Evolutionary conservation across 331 rosid species (phyloP).

Genomic region (Telfairia occidentalis): DNA sequence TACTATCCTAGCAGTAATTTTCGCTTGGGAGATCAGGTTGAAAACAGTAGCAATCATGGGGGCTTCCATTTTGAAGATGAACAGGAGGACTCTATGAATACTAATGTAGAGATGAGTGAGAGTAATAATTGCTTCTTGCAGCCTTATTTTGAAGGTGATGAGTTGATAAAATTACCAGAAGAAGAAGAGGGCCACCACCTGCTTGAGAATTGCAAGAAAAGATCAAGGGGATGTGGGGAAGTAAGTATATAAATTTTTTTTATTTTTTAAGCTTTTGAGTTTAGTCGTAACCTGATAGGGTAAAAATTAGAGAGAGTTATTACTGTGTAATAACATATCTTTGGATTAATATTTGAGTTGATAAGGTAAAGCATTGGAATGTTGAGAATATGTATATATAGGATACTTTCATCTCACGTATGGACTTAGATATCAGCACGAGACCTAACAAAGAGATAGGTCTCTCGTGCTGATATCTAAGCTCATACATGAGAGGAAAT

Average conservation of each 20-base stretch:
- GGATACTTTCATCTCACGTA: no score
- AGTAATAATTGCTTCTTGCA: slow-evolving; percentile 7
- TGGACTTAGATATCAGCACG: no score
- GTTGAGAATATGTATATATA: no score
- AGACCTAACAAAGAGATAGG: no score
- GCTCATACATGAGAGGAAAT: no score
- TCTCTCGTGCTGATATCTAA: no score
- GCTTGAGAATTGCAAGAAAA: slow-evolving; percentile 32
- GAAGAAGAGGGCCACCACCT: not conserved
- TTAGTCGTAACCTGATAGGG: not conserved
- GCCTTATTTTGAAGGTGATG: slow-evolving; percentile 14
- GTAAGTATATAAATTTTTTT: slow-evolving; percentile 27
- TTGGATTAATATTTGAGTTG: no score
- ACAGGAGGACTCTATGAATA: slow-evolving; percentile 21
- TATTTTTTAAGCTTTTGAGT: not conserved
- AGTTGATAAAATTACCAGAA: slow-evolving; percentile 6
- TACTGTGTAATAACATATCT: no score
- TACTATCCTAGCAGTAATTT: not conserved
- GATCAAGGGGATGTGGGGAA: slow-evolving; percentile 28
- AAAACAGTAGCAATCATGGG: not conserved
- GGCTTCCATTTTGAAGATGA: slow-evolving; percentile 17
- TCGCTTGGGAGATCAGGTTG: slow-evolving; percentile 23
- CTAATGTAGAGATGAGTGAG: slow-evolving; percentile 23
- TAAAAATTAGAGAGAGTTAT: no score
- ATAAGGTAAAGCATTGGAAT: no score